Percentiles rank a stretch among this genome's conserved stretches.
phyloP scores from a whole-genome alignment of 305 asterid genomes.

The Striga hermonthica region DNA sequence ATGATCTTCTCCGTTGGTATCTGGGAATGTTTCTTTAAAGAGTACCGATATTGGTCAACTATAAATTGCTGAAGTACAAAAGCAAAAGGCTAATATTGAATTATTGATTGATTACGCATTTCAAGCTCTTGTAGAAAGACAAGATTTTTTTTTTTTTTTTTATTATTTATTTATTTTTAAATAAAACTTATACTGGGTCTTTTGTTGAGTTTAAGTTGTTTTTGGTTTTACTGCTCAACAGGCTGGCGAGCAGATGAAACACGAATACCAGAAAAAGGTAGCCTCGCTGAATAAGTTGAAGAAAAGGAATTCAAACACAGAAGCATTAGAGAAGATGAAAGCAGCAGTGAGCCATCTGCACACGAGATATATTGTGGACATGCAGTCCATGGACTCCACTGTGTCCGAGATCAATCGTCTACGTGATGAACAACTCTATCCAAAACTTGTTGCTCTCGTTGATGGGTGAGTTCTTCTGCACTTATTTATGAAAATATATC shows the following conservation, averaged over 20 bases:
- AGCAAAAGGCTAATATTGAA: too few species aligned
- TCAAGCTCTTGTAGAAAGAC: not conserved
- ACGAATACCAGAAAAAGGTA: slow-evolving; percentile 89
- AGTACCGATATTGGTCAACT: too few species aligned
- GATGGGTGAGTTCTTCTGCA: slow-evolving; percentile 70
- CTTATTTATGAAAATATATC: slow-evolving; percentile 6
- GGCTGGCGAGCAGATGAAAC: slow-evolving; percentile 98
- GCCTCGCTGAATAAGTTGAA: slow-evolving; percentile 75
- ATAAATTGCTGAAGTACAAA: too few species aligned
- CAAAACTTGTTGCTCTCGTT: slow-evolving; percentile 77
- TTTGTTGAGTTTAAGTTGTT: slow-evolving; percentile 19
- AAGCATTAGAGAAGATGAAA: slow-evolving; percentile 82
- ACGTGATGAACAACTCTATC: slow-evolving; percentile 90
- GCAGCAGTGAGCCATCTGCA: slow-evolving; percentile 97
- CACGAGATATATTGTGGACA: slow-evolving; percentile 96
- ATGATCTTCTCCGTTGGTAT: too few species aligned
- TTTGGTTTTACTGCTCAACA: slow-evolving; percentile 37
- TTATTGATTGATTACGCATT: not conserved
- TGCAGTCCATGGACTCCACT: slow-evolving; percentile 99
- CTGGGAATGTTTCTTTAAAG: too few species aligned
- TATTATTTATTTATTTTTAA: too few species aligned
- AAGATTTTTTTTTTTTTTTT: not conserved
- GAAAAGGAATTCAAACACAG: slow-evolving; percentile 77
- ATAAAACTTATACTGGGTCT: too few species aligned
- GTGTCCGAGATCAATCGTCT: slow-evolving; percentile 90